A percentile compares a stretch with the other conserved stretches of the same genome.
These are phyloP conservation scores for Penicillium decumbens DNA, from an alignment of 2,329 filamentous ascomycete species.

Conservation along the genomic window DNA sequence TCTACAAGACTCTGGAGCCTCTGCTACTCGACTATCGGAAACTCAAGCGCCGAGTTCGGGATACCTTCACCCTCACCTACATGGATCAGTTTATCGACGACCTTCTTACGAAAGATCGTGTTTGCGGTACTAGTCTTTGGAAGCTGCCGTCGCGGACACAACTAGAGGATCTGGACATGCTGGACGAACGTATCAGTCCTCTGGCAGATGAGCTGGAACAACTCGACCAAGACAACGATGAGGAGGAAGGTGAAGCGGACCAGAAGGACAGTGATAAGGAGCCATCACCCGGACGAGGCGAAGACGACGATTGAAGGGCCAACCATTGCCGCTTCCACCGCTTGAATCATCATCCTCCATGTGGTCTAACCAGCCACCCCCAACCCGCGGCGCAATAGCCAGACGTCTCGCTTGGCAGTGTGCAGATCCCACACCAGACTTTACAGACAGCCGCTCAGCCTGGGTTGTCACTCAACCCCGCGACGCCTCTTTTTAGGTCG, in stretches of 20 bases:
- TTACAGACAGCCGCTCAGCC: not conserved
- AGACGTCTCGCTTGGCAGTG: not conserved
- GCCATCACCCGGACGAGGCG: conserved; percentile 12
- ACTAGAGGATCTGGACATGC: conserved; percentile 79
- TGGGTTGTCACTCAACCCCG: not conserved
- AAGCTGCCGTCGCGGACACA: conserved; percentile 79
- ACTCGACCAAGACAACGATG: conserved; percentile 35
- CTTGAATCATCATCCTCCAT: not conserved
- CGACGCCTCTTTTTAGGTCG: not conserved
- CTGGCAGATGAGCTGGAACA: conserved; percentile 61
- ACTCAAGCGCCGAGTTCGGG: conserved; percentile 68
- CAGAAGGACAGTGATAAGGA: conserved; percentile 21
- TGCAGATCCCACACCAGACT: not conserved
- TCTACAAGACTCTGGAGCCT: conserved; percentile 76
- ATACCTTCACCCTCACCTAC: conserved; percentile 69
- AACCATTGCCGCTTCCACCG: not conserved
- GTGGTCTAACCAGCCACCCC: not conserved
- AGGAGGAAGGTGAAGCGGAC: conserved; percentile 22
- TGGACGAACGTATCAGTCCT: conserved; percentile 81
- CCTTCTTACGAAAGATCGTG: conserved; percentile 77
- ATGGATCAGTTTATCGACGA: conserved; percentile 95
- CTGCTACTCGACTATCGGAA: conserved; percentile 79
- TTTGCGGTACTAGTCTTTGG: conserved; percentile 88
- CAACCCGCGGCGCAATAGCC: not conserved
- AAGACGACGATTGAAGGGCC: conserved; percentile 27